Base-by-base conservation (phyloP, 805 yeast species). In the Nakazawaea ernobii region DNA sequence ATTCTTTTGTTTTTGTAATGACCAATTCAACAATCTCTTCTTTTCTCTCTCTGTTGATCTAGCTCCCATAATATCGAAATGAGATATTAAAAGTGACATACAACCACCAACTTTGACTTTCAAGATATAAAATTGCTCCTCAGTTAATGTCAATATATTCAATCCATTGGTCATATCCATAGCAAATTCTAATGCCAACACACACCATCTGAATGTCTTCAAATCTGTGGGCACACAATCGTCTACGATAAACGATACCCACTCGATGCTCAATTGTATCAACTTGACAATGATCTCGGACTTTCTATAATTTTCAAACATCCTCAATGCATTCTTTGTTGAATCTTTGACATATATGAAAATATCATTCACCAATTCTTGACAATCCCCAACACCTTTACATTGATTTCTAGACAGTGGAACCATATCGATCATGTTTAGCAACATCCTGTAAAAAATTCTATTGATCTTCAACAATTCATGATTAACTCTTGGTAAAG, bases 31-130 rank as follows among this genome's bases (percentile, higher is more conserved):
- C 65, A 78, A 70, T 56, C 77, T 71, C 55, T 74, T 70, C 61
- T 73, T 73, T 57, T 75, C 82, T 9, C 79, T 73, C 58, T 84
- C 88, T 56, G 80, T 84, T 1, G 96, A 86, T 58, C 98, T 76
- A 0, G 97, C 97, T 42, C 98, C 98, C 97, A 92, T 94, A 45
- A 94, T 90, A 66, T 94, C 99, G 59, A 94, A 94, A 67, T 94
- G 98, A 0, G 97, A 88, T 52, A 94, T 92, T 50, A 94, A 71
- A 44, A 94, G 70, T 1, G 97, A 83, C 90, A 94, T 88, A 66
- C 97, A 90, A 1, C 95, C 86, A 1, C 97, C 95, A 40, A 94
- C 96, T 59, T 88, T 89, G 44, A 79, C 74, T 55, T 90, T 82
- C 53, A 94, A 68, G 35, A 73, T 66, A 49, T 75, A 68, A 59